These are phyloP conservation scores for Phlyctochytrium bullatum DNA, from an alignment of 192 early-diverging fungal species.

Conservation along the genomic window DNA sequence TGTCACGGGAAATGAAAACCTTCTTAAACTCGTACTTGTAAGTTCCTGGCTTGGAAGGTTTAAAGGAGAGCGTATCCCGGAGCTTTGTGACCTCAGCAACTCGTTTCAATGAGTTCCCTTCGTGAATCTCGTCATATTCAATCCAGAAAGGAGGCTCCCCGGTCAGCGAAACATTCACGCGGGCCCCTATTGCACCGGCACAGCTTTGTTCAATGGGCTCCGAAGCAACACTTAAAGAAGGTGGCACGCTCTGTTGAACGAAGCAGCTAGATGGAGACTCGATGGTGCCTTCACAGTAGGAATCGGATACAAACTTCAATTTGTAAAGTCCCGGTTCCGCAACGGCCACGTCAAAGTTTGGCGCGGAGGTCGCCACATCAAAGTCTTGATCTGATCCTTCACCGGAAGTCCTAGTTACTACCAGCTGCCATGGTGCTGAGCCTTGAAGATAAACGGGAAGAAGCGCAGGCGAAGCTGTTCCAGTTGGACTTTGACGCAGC, in stretches of 20 bases:
- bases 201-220: slow-evolving; percentile 43
- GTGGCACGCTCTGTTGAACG: slow-evolving; percentile 37
- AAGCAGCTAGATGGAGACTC: slow-evolving; percentile 19
- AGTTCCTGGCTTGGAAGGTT: slow-evolving; percentile 31
- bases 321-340: slow-evolving; percentile 36
- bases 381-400: neutral
- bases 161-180: slow-evolving; percentile 44
- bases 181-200: slow-evolving; percentile 46
- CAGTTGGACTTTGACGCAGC: too few relatives aligned
- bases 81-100: slow-evolving; percentile 8
- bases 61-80: slow-evolving; percentile 16
- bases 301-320: slow-evolving; percentile 34
- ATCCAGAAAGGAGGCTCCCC: slow-evolving; percentile 49
- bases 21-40: slow-evolving; percentile 39
- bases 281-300: slow-evolving; percentile 38
- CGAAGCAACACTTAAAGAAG: slow-evolving; percentile 34
- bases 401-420: neutral
- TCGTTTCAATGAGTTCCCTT: neutral
- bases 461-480: neutral
- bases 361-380: neutral
- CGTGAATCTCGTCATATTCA: slow-evolving; percentile 31
- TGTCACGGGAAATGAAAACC: slow-evolving; percentile 19
- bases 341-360: slow-evolving; percentile 1
- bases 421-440: slow-evolving; percentile 44
- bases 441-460: slow-evolving; percentile 52